Base-by-base conservation (phyloP, 202 grass and related monocot genomes). In the Cymbopogon flexuosus region DNA sequence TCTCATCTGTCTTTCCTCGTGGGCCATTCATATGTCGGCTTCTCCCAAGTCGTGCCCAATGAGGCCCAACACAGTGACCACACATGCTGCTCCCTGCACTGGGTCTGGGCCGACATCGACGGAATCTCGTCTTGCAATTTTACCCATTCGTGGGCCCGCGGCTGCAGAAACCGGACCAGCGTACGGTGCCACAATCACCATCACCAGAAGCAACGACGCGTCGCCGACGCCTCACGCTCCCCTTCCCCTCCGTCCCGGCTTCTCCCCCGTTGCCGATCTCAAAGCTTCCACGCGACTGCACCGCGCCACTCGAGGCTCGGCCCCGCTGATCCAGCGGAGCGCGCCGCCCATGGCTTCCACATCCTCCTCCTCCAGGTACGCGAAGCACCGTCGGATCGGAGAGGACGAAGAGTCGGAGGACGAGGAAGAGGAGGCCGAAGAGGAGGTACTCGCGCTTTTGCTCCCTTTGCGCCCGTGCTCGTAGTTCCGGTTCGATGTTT, bases 371-470 rank as follows among this genome's bases (percentile, higher is more conserved):
- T 90, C 84, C 51, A 94, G 80, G 71, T 82, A 88, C 82, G 67
- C 84, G 19, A 97, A 97, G 87, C 91, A 93, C 29, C 86, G 84
- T 19, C 79, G 76, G 78, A 87, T 91, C 62, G 81, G 77, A 33
- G 87, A 97, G 68, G 89, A 83, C 21, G 89, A 90, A 7, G 82
- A 84, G 30, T 36, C 45, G 18, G 87, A 93, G 6, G 36, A 46
- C 3, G 42, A 45, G 40, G 87, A 78, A 45, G 89, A 88, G 61
- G 89, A 92, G 45, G 70, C 36, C 18, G 68, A 66, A 45, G 94
- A 94, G 68, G 94, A 94, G 91, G 91, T 97, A 83, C 52, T 22
- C 64, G 27, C 43, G 46, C 59, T 42, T 31, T 13, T 47, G 23
- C 63, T 56, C 36, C 15, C 22, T 27, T 47, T 4, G 5, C 43